phyloP scores from a whole-genome alignment of 2,329 filamentous ascomycete species.

The Penicillium sp. region DNA sequence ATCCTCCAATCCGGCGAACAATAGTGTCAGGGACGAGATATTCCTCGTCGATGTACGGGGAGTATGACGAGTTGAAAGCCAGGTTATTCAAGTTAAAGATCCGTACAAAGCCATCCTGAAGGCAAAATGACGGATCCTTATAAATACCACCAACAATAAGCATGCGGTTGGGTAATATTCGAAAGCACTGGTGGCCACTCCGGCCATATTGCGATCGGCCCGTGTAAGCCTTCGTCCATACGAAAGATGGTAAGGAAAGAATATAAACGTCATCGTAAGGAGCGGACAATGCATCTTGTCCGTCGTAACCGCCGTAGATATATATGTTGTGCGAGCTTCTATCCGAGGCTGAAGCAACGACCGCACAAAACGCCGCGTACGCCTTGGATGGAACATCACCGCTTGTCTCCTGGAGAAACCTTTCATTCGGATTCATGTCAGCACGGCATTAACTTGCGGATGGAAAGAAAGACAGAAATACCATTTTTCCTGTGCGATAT shows the following conservation, averaged over 20 bases:
- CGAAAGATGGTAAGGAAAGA: conserved; percentile 6
- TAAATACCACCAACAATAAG: conserved; percentile 3
- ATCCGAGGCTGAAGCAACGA: conserved; percentile 32
- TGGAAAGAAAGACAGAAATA: conserved; percentile 6
- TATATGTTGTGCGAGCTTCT: conserved; percentile 42
- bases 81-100: conserved; percentile 2
- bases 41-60: not conserved
- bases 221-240: conserved; percentile 3
- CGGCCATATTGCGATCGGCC: conserved; percentile 2
- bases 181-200: conserved; percentile 4
- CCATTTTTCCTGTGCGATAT: conserved; percentile 26
- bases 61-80: conserved; percentile 2
- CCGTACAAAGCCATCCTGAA: conserved; percentile 2
- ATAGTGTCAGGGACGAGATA: conserved; percentile 4
- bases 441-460: not conserved
- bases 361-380: conserved; percentile 34
- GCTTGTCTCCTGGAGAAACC: conserved; percentile 36
- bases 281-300: conserved; percentile 18
- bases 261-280: conserved; percentile 33
- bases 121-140: conserved; percentile 4
- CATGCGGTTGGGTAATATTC: conserved; percentile 2
- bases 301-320: conserved; percentile 44
- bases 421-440: conserved; percentile 11
- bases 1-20: conserved; percentile 2
- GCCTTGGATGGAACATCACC: conserved; percentile 26